phyloP scores from a whole-genome alignment of 805 yeast genomes.

The Yarrowia sp. region DNA sequence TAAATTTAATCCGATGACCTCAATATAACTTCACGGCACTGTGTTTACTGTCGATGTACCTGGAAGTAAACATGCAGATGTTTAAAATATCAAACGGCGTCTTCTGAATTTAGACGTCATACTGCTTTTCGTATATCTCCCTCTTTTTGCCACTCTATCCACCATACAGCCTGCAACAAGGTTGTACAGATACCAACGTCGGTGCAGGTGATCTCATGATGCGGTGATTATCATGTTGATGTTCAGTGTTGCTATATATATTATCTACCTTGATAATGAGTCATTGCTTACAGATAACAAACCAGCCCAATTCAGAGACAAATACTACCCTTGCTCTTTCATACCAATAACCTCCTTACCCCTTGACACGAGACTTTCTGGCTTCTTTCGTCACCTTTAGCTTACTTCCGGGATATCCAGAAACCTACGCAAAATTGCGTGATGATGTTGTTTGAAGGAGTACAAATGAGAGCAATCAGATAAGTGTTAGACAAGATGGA shows the following conservation, averaged over 20 bases:
- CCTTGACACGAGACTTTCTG: conserved; percentile 1
- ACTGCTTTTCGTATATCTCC: neutral
- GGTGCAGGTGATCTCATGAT: neutral
- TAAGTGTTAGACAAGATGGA: too few relatives aligned
- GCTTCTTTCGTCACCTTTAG: neutral
- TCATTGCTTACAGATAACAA: too few relatives aligned
- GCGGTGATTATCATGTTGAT: neutral
- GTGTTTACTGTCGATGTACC: neutral
- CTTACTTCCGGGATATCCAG: conserved; percentile 15
- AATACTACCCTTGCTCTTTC: neutral
- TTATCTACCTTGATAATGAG: too few relatives aligned
- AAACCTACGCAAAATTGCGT: neutral
- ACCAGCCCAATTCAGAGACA: neutral
- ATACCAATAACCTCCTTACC: neutral
- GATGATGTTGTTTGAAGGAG: neutral
- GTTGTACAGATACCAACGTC: neutral
- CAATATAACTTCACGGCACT: neutral
- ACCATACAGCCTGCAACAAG: neutral
- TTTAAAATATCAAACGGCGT: neutral
- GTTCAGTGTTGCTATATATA: too few relatives aligned
- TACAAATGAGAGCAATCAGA: too few relatives aligned
- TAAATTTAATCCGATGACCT: neutral
- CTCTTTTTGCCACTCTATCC: neutral
- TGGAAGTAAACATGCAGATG: neutral
- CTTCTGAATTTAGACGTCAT: neutral